These are phyloP conservation scores for Quambalaria eucalypti DNA, from an alignment of 1,284 basidiomycete species.

Conservation along the genomic window DNA sequence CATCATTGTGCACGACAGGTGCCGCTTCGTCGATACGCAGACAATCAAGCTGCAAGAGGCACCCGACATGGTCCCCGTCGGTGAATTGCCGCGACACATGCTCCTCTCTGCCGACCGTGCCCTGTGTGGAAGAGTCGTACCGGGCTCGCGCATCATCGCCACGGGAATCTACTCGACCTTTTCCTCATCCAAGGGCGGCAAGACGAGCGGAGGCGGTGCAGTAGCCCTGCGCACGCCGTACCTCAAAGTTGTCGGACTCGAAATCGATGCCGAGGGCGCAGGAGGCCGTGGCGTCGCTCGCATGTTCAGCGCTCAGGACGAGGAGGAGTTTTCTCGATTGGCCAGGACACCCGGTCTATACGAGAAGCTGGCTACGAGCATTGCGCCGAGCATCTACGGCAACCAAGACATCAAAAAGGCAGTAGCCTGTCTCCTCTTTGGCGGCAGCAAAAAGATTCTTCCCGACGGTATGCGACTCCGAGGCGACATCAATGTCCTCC, in stretches of 20 bases:
- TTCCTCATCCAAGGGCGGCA: conserved; percentile 66
- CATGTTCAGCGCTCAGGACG: conserved; percentile 85
- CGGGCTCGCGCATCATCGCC: conserved; percentile 84
- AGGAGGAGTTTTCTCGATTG: conserved; percentile 89
- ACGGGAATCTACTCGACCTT: conserved; percentile 97
- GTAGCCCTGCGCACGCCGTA: conserved; percentile 87
- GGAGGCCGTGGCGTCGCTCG: conserved; percentile 57
- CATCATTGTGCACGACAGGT: conserved; percentile 89
- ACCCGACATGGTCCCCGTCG: conserved; percentile 98
- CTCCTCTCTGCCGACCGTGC: conserved; percentile 72
- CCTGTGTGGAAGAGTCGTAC: conserved; percentile 54
- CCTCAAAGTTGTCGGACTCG: conserved; percentile 82
- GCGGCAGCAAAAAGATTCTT: conserved; percentile 94
- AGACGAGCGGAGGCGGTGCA: conserved; percentile 40
- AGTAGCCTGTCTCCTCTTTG: conserved; percentile 85
- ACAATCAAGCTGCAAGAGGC: conserved; percentile 95
- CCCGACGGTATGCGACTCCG: conserved; percentile 95
- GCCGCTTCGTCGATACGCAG: conserved; percentile 89
- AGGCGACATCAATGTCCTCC: conserved; percentile 93
- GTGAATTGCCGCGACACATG: conserved; percentile 93
- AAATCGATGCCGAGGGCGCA: conserved; percentile 61
- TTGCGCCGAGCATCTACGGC: conserved; percentile 94
- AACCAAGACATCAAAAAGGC: conserved; percentile 96
- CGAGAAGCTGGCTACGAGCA: conserved; percentile 84
- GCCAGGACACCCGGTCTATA: conserved; percentile 82